A percentile compares a stretch with the other conserved stretches of the same genome.
Conservation (phyloP, 805 yeast genomes). For the Isabelozyma heimii region DNA sequence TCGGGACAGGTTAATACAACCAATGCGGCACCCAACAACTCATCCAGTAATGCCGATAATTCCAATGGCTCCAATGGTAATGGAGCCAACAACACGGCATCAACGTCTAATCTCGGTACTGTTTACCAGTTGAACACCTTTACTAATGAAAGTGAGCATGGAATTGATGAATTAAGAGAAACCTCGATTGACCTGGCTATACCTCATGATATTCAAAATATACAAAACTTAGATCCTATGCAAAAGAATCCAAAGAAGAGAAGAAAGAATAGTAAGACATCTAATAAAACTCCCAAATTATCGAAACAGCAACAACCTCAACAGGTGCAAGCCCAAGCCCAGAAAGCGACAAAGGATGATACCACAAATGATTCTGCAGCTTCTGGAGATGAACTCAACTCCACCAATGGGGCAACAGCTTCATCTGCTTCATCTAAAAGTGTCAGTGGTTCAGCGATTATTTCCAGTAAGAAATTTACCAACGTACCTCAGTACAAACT, state of each 20-base stretch:
- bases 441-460: not conserved
- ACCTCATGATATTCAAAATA: not conserved
- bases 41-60: not conserved
- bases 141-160: not conserved
- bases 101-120: not conserved
- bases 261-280: not conserved
- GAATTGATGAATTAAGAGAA: conserved; percentile 7
- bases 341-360: not conserved
- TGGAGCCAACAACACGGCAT: not conserved
- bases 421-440: conserved; percentile 6
- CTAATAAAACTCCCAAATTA: not conserved
- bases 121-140: not conserved
- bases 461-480: not conserved
- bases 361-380: not conserved
- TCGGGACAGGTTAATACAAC: not conserved
- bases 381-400: not conserved
- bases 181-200: conserved; percentile 1
- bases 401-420: not conserved
- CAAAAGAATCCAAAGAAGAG: not conserved
- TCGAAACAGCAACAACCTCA: not conserved
- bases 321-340: not conserved
- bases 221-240: not conserved
- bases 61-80: not conserved
- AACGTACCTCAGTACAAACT: conserved; percentile 11
- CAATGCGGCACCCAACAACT: not conserved